A percentile compares a stretch with the other conserved stretches of the same genome.
Evolutionary conservation across 305 asterid genomes (phyloP).

Genomic region (Fraxinus baroniana): DNA sequence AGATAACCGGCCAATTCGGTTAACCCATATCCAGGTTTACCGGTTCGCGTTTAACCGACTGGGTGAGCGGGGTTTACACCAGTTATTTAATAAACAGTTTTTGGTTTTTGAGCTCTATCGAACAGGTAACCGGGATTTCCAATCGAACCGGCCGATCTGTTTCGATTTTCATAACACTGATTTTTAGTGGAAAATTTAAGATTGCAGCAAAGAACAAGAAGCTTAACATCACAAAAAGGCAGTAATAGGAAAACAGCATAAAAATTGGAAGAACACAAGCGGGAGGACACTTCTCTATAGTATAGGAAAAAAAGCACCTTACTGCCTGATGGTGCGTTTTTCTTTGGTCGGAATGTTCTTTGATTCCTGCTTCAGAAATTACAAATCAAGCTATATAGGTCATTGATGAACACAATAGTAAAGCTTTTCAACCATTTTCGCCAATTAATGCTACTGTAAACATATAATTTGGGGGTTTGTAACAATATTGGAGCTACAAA

Average conservation of each 20-base stretch:
- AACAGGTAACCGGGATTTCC: neutral
- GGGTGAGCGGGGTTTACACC: neutral
- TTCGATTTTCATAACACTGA: neutral
- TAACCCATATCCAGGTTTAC: neutral
- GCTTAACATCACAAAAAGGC: slow-evolving; percentile 12
- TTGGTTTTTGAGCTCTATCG: neutral
- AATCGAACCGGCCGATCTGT: neutral
- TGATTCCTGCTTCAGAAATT: slow-evolving; percentile 62
- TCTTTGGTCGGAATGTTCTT: slow-evolving; percentile 89
- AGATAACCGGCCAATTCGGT: neutral
- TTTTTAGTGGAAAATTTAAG: neutral
- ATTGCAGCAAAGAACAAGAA: neutral
- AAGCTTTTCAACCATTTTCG: neutral
- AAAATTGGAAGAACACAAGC: slow-evolving; percentile 10
- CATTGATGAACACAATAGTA: neutral
- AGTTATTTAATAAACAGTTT: neutral
- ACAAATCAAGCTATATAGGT: slow-evolving; percentile 22
- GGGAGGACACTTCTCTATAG: slow-evolving; percentile 2
- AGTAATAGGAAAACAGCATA: slow-evolving; percentile 11
- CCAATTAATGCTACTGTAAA: neutral
- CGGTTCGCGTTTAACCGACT: neutral
- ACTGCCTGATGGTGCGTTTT: slow-evolving; percentile 94
- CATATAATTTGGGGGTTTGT: neutral
- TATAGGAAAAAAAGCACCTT: slow-evolving; percentile 54
- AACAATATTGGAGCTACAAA: slow-evolving; percentile 3